Percentiles rank a stretch among this genome's conserved stretches.
These are phyloP conservation scores for Phycomyces nitens DNA, from an alignment of 192 early-diverging fungal genomes.

Conservation along the genomic window DNA sequence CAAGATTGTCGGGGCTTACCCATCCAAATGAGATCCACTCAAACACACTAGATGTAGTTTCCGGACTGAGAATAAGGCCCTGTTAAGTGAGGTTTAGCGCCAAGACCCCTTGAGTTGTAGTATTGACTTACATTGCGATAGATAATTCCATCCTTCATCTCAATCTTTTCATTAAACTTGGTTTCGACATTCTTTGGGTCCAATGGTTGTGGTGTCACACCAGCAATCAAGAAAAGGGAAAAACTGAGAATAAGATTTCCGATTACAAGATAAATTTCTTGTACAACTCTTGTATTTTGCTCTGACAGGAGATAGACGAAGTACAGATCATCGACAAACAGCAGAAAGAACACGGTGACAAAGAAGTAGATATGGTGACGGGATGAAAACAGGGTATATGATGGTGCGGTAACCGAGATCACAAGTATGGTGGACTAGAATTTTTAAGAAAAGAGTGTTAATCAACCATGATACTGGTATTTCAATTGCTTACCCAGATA, in stretches of 20 bases:
- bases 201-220: slow-evolving; percentile 7
- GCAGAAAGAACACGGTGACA: neutral
- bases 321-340: neutral
- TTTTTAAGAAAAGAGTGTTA: neutral
- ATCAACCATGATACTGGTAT: neutral
- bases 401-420: neutral
- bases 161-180: neutral
- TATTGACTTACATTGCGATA: slow-evolving; percentile 17
- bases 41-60: slow-evolving; percentile 20
- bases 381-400: neutral
- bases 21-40: slow-evolving; percentile 22
- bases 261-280: too few species aligned
- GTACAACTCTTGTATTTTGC: too few species aligned
- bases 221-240: neutral
- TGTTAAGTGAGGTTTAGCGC: neutral
- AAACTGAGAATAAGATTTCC: neutral
- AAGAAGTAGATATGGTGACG: neutral
- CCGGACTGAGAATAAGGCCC: slow-evolving; percentile 12
- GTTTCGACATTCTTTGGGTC: slow-evolving; percentile 6
- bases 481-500: too few species aligned
- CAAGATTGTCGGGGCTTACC: neutral
- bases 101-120: neutral
- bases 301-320: neutral
- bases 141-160: slow-evolving; percentile 3
- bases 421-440: neutral